Conservation (phyloP, 345 rosid species). For the Aquilaria yunnanensis region DNA sequence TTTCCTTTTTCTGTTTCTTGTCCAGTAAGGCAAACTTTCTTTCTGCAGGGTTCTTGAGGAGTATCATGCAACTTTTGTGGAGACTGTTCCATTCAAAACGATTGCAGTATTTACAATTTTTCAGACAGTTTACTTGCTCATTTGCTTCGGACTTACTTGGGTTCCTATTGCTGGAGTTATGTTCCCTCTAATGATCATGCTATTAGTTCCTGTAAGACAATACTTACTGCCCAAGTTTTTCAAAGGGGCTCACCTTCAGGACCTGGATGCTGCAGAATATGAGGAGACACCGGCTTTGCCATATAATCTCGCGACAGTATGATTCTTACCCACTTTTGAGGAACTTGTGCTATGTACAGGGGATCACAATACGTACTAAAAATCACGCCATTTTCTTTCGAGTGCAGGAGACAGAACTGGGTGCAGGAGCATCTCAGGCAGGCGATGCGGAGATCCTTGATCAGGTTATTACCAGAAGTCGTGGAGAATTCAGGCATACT, state of each 20-base stretch:
- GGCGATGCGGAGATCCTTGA: constrained; percentile 78
- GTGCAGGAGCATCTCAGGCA: constrained; percentile 42
- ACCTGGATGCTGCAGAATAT: constrained; percentile 91
- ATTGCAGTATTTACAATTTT: constrained; percentile 75
- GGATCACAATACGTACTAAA: neutral
- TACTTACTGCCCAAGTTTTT: constrained; percentile 81
- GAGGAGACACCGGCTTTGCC: constrained; percentile 96
- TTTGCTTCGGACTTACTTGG: constrained; percentile 97
- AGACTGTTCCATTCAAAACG: constrained; percentile 86
- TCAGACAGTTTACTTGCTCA: constrained; percentile 67
- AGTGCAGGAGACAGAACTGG: constrained; percentile 51
- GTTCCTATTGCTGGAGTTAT: constrained; percentile 88
- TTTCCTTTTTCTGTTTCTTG: neutral
- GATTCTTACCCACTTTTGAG: constrained; percentile 10
- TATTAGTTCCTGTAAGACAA: constrained; percentile 83
- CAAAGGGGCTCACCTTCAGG: constrained; percentile 82
- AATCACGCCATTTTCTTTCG: constrained; percentile 4
- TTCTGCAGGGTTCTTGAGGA: constrained; percentile 75
- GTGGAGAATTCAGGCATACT: constrained; percentile 80
- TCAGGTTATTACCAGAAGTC: constrained; percentile 83
- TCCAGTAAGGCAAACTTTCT: neutral
- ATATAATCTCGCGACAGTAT: constrained; percentile 54
- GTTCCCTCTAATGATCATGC: constrained; percentile 95
- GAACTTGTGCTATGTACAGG: neutral
- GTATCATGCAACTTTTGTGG: constrained; percentile 77